Percentiles rank a stretch among this genome's conserved stretches.
phyloP scores from a whole-genome alignment of 257 asterid species.

The Cynanchum wilfordii region DNA sequence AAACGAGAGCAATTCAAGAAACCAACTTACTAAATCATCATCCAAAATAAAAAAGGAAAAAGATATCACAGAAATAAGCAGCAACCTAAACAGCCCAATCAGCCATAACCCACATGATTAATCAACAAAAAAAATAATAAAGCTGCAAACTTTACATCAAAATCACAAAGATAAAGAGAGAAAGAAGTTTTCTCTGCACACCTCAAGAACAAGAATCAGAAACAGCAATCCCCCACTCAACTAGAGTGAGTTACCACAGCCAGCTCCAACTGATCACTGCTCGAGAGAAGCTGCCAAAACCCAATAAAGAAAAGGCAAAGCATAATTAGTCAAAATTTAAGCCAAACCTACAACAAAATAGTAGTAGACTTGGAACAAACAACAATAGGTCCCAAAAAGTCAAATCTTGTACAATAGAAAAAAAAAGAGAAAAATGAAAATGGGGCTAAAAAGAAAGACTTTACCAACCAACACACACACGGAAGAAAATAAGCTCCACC shows the following conservation, averaged over 20 bases:
- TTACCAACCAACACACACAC: slow-evolving; percentile 45
- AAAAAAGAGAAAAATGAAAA: slow-evolving; percentile 8
- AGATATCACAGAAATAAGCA: not conserved
- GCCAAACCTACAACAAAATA: slow-evolving; percentile 32
- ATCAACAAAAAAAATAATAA: not conserved
- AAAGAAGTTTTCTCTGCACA: slow-evolving; percentile 10
- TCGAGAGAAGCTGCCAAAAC: slow-evolving; percentile 12
- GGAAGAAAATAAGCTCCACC: slow-evolving; percentile 34
- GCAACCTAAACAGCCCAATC: not conserved
- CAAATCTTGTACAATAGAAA: slow-evolving; percentile 25
- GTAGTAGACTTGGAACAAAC: slow-evolving; percentile 12
- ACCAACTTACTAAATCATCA: not conserved
- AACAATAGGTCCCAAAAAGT: slow-evolving; percentile 28
- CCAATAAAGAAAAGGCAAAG: slow-evolving; percentile 22
- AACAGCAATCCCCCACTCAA: slow-evolving; percentile 23
- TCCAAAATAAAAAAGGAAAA: not conserved
- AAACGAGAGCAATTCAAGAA: not conserved
- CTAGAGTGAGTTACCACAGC: slow-evolving; percentile 17
- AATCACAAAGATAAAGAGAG: not conserved
- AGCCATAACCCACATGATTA: not conserved
- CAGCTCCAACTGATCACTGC: slow-evolving; percentile 16
- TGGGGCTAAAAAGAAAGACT: slow-evolving; percentile 20
- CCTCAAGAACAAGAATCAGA: slow-evolving; percentile 30
- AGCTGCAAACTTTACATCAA: slow-evolving; percentile 2
- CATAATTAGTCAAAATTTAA: slow-evolving; percentile 17